Percentiles rank a stretch among this genome's conserved stretches.
Conservation (phyloP, 2,329 filamentous ascomycete genomes). For the Verticillium tricorpus region DNA sequence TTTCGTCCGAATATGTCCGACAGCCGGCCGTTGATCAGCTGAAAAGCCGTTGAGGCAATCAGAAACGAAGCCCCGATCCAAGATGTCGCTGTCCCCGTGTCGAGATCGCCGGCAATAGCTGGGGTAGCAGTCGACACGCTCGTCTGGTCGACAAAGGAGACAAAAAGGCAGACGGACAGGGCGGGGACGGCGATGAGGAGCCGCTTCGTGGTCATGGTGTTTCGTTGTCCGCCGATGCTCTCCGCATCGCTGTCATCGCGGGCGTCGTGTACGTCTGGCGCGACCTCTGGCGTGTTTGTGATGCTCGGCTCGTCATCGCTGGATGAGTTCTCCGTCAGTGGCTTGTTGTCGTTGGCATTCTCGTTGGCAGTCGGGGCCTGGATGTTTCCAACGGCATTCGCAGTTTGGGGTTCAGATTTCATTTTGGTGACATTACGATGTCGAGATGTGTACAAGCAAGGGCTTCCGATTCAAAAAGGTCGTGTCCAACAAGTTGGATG, state of each 20-base stretch:
- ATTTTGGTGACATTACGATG: constrained; percentile 2
- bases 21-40: constrained; percentile 28
- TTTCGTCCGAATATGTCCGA: constrained; percentile 32
- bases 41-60: constrained; percentile 29
- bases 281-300: not conserved
- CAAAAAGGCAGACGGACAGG: constrained; percentile 24
- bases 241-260: constrained; percentile 13
- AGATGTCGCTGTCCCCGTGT: constrained; percentile 23
- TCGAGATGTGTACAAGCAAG: not conserved
- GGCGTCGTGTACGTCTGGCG: not conserved
- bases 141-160: constrained; percentile 32
- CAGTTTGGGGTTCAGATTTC: constrained; percentile 1
- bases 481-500: no score
- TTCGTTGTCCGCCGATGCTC: constrained; percentile 25
- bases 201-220: constrained; percentile 25
- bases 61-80: constrained; percentile 33
- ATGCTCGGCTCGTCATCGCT: constrained; percentile 3
- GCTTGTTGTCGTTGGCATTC: not conserved
- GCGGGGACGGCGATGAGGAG: constrained; percentile 23
- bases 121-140: constrained; percentile 28
- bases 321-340: not conserved
- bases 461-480: no score
- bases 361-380: not conserved
- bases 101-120: constrained; percentile 28
- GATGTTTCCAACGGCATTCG: not conserved